A percentile compares a stretch with the other conserved stretches of the same genome.
These are phyloP conservation scores for Penicillium argentinense DNA, from an alignment of 495 filamentous ascomycete species.

Conservation along the genomic window DNA sequence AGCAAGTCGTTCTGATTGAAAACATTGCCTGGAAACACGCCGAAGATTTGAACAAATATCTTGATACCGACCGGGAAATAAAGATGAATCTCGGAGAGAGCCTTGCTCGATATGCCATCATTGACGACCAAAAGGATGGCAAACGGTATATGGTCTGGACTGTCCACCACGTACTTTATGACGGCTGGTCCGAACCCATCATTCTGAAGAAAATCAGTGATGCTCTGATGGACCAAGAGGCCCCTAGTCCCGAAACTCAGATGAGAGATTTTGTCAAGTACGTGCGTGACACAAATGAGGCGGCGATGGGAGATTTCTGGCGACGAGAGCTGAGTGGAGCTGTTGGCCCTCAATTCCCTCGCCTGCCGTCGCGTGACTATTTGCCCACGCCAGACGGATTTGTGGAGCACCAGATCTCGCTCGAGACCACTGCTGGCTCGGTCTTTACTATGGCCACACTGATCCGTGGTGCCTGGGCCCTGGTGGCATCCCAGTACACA, in stretches of 20 bases:
- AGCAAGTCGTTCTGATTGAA: slow-evolving; percentile 57
- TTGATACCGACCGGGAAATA: slow-evolving; percentile 45
- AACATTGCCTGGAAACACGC: slow-evolving; percentile 41
- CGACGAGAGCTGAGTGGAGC: slow-evolving; percentile 50
- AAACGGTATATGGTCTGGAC: slow-evolving; percentile 57
- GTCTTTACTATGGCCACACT: slow-evolving; percentile 56
- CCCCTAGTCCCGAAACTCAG: slow-evolving; percentile 21
- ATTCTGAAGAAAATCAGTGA: slow-evolving; percentile 55
- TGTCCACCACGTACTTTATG: slow-evolving; percentile 68
- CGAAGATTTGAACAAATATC: slow-evolving; percentile 46
- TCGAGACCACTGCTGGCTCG: slow-evolving; percentile 34
- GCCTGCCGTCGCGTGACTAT: slow-evolving; percentile 54
- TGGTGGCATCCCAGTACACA: slow-evolving; percentile 54
- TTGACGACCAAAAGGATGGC: slow-evolving; percentile 32
- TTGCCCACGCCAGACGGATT: slow-evolving; percentile 52
- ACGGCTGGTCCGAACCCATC: slow-evolving; percentile 63
- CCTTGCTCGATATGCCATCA: slow-evolving; percentile 55
- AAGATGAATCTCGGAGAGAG: slow-evolving; percentile 55
- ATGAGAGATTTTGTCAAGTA: slow-evolving; percentile 47
- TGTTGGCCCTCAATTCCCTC: slow-evolving; percentile 56
- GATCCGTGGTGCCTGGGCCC: slow-evolving; percentile 63
- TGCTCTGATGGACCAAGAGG: slow-evolving; percentile 27
- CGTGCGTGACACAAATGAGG: slow-evolving; percentile 34
- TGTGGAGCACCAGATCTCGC: slow-evolving; percentile 49
- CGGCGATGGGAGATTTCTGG: slow-evolving; percentile 43